Evolutionary conservation across 306 rosid genomes (phyloP).

Genomic region (Corylus avellana): DNA sequence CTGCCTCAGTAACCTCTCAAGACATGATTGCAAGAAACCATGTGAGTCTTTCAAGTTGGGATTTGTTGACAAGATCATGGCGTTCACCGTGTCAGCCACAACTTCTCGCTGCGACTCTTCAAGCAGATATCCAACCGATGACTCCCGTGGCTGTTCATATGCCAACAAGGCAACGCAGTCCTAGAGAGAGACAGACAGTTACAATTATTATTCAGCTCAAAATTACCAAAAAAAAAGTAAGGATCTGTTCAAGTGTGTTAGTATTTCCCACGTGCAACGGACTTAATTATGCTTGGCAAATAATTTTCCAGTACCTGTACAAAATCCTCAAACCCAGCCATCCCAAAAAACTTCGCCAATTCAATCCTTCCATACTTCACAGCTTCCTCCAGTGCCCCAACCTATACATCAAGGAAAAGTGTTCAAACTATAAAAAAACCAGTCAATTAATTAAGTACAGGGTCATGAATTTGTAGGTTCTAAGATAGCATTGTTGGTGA

Average conservation of each 20-base stretch:
- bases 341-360: slow-evolving; percentile 64
- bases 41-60: slow-evolving; percentile 66
- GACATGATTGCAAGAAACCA: slow-evolving; percentile 66
- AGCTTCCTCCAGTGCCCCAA: slow-evolving; percentile 89
- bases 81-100: slow-evolving; percentile 89
- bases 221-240: not conserved
- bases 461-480: not conserved
- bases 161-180: slow-evolving; percentile 96
- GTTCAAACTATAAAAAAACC: slow-evolving; percentile 10
- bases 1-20: slow-evolving; percentile 84
- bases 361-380: slow-evolving; percentile 81
- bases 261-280: not conserved
- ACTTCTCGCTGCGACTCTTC: slow-evolving; percentile 84
- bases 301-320: slow-evolving; percentile 58
- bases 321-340: slow-evolving; percentile 67
- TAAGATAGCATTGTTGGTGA: not conserved
- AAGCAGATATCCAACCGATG: slow-evolving; percentile 83
- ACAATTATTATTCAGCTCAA: not conserved
- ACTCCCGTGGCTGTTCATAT: slow-evolving; percentile 74
- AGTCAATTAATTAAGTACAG: not conserved
- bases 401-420: slow-evolving; percentile 46
- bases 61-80: slow-evolving; percentile 84
- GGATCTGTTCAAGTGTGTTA: not conserved
- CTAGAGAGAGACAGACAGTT: slow-evolving; percentile 36
- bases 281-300: not conserved